Conservation (phyloP, 768 basidiomycete species). For the Cytidiella melzeri region DNA sequence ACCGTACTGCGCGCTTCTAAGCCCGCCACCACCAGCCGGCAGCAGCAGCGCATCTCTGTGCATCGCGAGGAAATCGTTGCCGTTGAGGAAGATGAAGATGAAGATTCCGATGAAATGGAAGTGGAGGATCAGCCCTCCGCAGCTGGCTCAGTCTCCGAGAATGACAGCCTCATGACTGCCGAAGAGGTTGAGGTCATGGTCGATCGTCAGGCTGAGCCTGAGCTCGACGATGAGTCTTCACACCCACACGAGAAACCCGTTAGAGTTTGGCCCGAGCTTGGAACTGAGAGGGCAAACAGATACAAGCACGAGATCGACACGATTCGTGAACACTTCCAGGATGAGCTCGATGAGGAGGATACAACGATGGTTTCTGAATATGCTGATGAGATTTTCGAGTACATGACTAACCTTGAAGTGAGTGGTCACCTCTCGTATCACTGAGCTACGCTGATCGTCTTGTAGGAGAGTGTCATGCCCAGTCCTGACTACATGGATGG, state of each 20-base stretch:
- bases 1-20: conserved; percentile 24
- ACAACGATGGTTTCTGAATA: conserved; percentile 98
- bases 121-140: conserved; percentile 35
- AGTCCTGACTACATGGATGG: conserved; percentile 89
- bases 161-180: conserved; percentile 28
- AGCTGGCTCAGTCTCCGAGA: conserved; percentile 34
- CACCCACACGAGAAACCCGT: conserved; percentile 30
- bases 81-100: conserved; percentile 33
- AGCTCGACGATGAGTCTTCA: conserved; percentile 10
- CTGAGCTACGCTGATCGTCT: conserved; percentile 13
- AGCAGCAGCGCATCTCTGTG: conserved; percentile 34
- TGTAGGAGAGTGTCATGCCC: conserved; percentile 82
- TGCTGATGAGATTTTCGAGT: conserved; percentile 95
- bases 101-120: conserved; percentile 49
- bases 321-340: conserved; percentile 57
- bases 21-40: conserved; percentile 30
- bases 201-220: conserved; percentile 40
- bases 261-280: conserved; percentile 70
- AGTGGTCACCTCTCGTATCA: conserved; percentile 17
- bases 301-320: conserved; percentile 59
- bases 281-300: conserved; percentile 51
- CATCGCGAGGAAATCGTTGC: conserved; percentile 33
- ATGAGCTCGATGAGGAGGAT: conserved; percentile 72
- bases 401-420: conserved; percentile 93
- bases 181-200: conserved; percentile 63